Base-by-base conservation (phyloP, 805 yeast genomes). In the Pichia kluyveri region DNA sequence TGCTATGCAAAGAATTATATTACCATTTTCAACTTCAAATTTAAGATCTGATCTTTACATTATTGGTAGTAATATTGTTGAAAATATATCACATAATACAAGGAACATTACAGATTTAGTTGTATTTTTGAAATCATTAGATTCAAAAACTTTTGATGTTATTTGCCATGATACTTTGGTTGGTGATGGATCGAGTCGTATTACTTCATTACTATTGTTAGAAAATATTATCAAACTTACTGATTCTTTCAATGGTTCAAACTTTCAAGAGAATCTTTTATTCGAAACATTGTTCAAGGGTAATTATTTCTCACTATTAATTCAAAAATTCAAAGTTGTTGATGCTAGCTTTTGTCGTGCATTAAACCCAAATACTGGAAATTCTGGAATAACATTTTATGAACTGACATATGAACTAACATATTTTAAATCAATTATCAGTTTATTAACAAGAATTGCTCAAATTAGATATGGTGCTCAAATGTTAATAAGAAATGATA, bases 31-130 rank as follows among this genome's bases (percentile, higher is more conserved):
- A 0, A 78, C 89, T 0, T 71, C 85, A 5, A 62, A 72, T 0
- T 70, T 90, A 40, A 76, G 97, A 45, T 77, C 95, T 0, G 93
- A 89, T 58, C 70, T 91, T 41, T 91, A 91, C 63, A 77, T 84
- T 9, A 66, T 90, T 53, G 76, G 82, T 38, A 83, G 79, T 60
- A 80, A 77, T 56, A 86, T 80, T 54, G 61, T 90, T 48, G 71
- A 75, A 9, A 74, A 78, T 60, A 69, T 76, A 0, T 60, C 74
- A 48, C 61, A 61, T 3, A 72, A 72, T 45, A 66, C 66, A 36
- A 66, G 62, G 6, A 66, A 72, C 28, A 63, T 77, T 10, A 66
- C 68, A 14, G 80, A 77, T 43, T 62, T 82, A 17, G 60, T 76
- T 45, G 72, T 71, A n/a, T 73, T 77, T 27, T 66, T 88, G 41